Evolutionary conservation across 371 early-diverging fungal genomes (phyloP).

Genomic region (Basidiobolus meristosporus): DNA sequence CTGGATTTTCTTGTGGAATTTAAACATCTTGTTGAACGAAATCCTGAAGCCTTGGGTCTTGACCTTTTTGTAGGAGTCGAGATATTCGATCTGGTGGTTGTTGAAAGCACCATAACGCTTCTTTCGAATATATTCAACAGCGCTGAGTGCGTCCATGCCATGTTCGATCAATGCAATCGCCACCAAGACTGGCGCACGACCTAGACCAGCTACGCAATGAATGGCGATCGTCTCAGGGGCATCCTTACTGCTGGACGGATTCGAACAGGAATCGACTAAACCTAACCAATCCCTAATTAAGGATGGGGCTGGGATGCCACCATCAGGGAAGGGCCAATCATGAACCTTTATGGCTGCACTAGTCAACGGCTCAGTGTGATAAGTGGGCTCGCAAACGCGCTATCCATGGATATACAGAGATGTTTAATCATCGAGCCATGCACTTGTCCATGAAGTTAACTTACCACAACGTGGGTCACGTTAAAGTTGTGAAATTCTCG

Average conservation of each 20-base stretch:
- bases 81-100: constrained; percentile 49
- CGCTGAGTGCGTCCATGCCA: constrained; percentile 61
- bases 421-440: background rate
- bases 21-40: too few relatives aligned
- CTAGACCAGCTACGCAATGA: constrained; percentile 76
- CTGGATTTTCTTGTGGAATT: too few relatives aligned
- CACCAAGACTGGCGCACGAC: constrained; percentile 17
- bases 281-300: constrained; percentile 57
- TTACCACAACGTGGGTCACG: background rate
- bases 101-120: constrained; percentile 70
- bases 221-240: too few relatives aligned
- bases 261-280: too few relatives aligned
- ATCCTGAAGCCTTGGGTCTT: too few relatives aligned
- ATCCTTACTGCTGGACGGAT: too few relatives aligned
- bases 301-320: constrained; percentile 26
- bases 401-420: background rate
- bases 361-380: constrained; percentile 32
- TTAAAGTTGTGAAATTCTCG: constrained; percentile 9
- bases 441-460: background rate
- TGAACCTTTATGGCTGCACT: constrained; percentile 53
- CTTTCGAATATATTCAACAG: constrained; percentile 49
- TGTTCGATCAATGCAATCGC: constrained; percentile 67
- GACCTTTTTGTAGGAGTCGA: constrained; percentile 46
- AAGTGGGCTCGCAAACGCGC: constrained; percentile 81
- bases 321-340: constrained; percentile 39